Conservation (phyloP, 2,329 filamentous ascomycete species). For the Colletotrichum nymphaeae region DNA sequence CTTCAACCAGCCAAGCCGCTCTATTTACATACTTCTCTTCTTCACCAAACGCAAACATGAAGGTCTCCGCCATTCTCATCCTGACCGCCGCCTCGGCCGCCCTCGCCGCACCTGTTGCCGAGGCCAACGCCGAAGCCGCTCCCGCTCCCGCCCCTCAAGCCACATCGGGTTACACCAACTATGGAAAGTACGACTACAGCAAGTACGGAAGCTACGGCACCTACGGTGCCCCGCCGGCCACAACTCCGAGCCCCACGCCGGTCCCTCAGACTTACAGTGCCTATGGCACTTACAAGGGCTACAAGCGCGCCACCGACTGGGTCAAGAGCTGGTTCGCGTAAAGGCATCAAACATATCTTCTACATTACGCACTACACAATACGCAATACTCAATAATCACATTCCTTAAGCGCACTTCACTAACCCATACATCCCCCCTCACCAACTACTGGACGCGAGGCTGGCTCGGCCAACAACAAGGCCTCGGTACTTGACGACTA, state of each 20-base stretch:
- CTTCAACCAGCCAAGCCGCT: not conserved
- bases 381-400: not conserved
- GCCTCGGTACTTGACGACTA: too few relatives aligned
- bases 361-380: too few relatives aligned
- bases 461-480: not conserved
- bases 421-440: not conserved
- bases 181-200: constrained; percentile 27
- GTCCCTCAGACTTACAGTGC: not conserved
- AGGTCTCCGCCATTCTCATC: constrained; percentile 42
- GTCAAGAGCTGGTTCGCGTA: constrained; percentile 14
- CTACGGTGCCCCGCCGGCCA: constrained; percentile 19
- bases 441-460: not conserved
- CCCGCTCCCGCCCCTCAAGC: constrained; percentile 2
- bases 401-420: not conserved
- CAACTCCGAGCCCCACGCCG: not conserved
- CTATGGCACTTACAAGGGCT: constrained; percentile 22
- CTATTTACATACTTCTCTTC: not conserved
- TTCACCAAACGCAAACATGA: constrained; percentile 42
- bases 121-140: constrained; percentile 30
- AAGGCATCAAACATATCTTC: not conserved
- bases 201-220: constrained; percentile 30
- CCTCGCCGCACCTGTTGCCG: constrained; percentile 33
- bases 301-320: constrained; percentile 29
- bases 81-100: constrained; percentile 40
- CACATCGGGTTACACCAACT: constrained; percentile 19